Base-by-base conservation (phyloP, 257 asterid species). In the Salvia miltiorrhiza region DNA sequence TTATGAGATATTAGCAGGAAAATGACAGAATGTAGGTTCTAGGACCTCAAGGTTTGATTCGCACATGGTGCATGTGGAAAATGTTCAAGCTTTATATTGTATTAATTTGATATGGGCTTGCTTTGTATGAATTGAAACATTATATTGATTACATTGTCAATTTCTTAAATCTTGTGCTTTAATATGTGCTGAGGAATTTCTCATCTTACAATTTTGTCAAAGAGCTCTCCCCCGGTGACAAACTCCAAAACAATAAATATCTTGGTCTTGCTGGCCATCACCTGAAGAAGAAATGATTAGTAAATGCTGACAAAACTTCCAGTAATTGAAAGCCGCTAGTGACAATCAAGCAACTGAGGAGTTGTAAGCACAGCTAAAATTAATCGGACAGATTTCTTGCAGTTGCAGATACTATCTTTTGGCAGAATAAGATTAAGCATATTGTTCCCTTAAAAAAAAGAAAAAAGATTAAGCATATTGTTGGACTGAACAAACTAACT, bases 191-290 rank as follows among this genome's bases (percentile, higher is more conserved):
- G 33, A 17, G 12, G 45, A 73, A 69, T 40, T 54, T 72, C 23
- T 13, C 28, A n/a, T 77, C 96, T 82, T 83, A 92, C 98, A 69
- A 93, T 93, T 77, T 90, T 90, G 85, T 93, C 98, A 17, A 93
- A 93, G 47, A 93, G 97, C 83, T 90, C 98, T 71, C 98, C 97
- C 9, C 98, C 98, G 4, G 97, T 93, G 64, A 93, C 84, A 28
- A 85, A 93, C 78, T 93, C 98, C 86, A 93, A 65, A 77, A 90
- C 91, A 47, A 93, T 90, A 66, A 78, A 93, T 76, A 93, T 90
- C 85, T 93, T 90, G 53, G 97, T 88, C 89, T 85, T 93, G 88
- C 98, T 93, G 59, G 85, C 98, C 95, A 93, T 82, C 75, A 93
- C 97, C 98, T 92, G 92, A 63, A 59, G 33, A 57, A 62, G 26